Evolutionary conservation across 1,284 basidiomycete species (phyloP), one percentile per base, ranked within the genome.

Genomic region (Rhizoctonia solani): DNA sequence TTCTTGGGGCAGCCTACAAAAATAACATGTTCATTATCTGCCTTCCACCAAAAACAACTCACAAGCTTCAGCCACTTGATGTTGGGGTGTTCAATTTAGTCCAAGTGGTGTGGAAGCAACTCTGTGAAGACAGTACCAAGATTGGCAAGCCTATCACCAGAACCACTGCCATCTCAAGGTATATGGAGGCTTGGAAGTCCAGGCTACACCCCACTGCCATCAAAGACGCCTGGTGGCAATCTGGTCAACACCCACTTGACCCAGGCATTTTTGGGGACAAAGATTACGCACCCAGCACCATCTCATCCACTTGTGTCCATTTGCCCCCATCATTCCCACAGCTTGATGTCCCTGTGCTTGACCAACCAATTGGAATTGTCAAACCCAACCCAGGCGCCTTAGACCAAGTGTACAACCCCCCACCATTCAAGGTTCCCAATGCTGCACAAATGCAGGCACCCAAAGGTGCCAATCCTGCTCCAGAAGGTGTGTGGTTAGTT

Each of bases 21-120:
- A 44, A 78, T n/a, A n/a, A n/a, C n/a, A n/a, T n/a, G n/a, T 44
- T 74, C 25, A 50, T 81, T 19, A 71, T 76, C 49, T 68, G 49
- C 13, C 67, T 71, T 19, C 71, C 70, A 23, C 53, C 71, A 46
- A 67, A 70, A 39, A 66, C 53, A 4, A 71, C 70, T 0, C 71
- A 71, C 67, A 56, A 61, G 27, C 55, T 71, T 1, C 71, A 72
- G 66, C 71, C 69, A 8, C 54, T 68, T 14, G 70, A 72, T 52
- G 63, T 70, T 42, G 61, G 65, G n/a, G 52, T 71, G 6, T 71
- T 71, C 70, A 58, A 58, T 42, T 32, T 46, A 34, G 27, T 58
- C 25, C 55, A 58, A 32, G 41, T n/a, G 1, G 21, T 23, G 4
- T 58, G 55, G 55, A 58, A 47, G 27, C 39, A 19, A n/a, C 13